Evolutionary conservation across 495 filamentous ascomycete genomes (phyloP).

Genomic region (Xylaria acuta): DNA sequence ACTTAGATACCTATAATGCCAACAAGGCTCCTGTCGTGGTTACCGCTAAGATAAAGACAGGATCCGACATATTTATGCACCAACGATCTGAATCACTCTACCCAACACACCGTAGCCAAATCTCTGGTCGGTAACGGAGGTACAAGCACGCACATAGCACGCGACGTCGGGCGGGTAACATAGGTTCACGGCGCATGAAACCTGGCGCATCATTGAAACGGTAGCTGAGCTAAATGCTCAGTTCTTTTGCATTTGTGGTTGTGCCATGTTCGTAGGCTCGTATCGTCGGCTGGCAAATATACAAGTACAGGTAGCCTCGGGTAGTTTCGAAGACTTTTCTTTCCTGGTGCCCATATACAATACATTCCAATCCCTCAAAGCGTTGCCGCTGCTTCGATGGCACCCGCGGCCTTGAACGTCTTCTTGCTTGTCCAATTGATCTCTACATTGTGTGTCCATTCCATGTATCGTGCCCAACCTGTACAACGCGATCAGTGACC

Average conservation of each 20-base stretch:
- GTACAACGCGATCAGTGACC: background rate
- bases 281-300: background rate
- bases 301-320: background rate
- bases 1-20: background rate
- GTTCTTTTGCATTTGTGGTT: background rate
- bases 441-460: slow-evolving; percentile 62
- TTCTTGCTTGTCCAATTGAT: slow-evolving; percentile 57
- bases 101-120: too few relatives aligned
- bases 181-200: background rate
- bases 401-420: slow-evolving; percentile 70
- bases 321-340: background rate
- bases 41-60: background rate
- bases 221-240: background rate
- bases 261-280: background rate
- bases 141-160: background rate
- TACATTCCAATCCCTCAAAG: slow-evolving; percentile 54
- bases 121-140: too few relatives aligned
- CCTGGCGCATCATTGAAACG: background rate
- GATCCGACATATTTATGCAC: too few relatives aligned
- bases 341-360: background rate
- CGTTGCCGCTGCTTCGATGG: slow-evolving; percentile 70
- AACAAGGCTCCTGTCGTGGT: background rate
- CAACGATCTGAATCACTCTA: too few relatives aligned
- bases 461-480: slow-evolving; percentile 66
- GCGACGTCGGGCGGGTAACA: background rate